phyloP scores from a whole-genome alignment of 768 basidiomycete genomes.

The Lentinula raphanica region DNA sequence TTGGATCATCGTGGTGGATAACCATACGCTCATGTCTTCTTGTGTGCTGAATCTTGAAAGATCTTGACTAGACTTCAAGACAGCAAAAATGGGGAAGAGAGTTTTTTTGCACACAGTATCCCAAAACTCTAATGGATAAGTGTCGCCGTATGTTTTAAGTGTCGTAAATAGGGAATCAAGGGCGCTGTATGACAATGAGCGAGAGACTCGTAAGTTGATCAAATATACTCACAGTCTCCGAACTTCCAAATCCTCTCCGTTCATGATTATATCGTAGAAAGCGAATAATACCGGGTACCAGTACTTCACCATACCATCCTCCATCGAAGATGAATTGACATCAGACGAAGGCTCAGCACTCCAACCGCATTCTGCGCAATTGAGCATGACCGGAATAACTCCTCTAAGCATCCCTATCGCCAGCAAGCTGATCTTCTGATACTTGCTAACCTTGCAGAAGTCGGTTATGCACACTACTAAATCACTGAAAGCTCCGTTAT shows the following conservation, averaged over 20 bases:
- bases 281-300: conserved; percentile 97
- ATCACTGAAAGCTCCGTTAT: conserved; percentile 92
- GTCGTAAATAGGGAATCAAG: conserved; percentile 95
- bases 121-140: conserved; percentile 93
- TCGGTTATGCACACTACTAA: conserved; percentile 96
- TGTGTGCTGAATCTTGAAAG: conserved; percentile 90
- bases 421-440: conserved; percentile 94
- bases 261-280: conserved; percentile 99
- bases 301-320: conserved; percentile 90
- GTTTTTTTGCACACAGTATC: conserved; percentile 95
- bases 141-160: conserved; percentile 80
- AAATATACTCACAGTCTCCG: conserved; percentile 75
- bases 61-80: conserved; percentile 90
- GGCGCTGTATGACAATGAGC: conserved; percentile 48
- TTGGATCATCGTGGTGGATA: conserved; percentile 98
- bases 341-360: conserved; percentile 16
- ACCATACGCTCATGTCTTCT: conserved; percentile 99
- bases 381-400: conserved; percentile 87
- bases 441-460: conserved; percentile 99
- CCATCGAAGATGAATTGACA: conserved; percentile 36
- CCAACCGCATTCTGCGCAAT: conserved; percentile 62
- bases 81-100: conserved; percentile 96
- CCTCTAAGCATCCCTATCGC: conserved; percentile 96
- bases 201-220: background rate
- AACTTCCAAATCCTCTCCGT: conserved; percentile 97